phyloP scores from a whole-genome alignment of 768 basidiomycete species.

The Gelatoporia subvermispora region DNA sequence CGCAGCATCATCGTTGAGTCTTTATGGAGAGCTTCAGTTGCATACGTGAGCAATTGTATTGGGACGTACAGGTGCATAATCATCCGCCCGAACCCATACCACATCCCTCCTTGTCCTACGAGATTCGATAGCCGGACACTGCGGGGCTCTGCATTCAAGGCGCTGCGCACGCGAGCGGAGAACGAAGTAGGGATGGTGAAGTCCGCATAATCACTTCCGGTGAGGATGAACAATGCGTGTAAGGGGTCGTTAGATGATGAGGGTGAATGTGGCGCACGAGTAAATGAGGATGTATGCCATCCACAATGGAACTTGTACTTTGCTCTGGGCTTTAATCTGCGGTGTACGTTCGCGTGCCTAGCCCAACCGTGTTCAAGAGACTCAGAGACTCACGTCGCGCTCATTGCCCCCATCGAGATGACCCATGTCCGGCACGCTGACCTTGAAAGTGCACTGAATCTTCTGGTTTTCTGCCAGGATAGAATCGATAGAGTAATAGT shows the following conservation, averaged over 20 bases:
- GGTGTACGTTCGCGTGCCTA: background rate
- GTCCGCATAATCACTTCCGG: constrained; percentile 77
- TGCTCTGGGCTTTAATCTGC: constrained; percentile 74
- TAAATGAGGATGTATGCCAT: constrained; percentile 81
- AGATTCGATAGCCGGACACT: constrained; percentile 80
- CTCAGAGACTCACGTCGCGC: constrained; percentile 55
- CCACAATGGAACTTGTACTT: constrained; percentile 87
- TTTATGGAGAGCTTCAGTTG: constrained; percentile 23
- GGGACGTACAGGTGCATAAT: constrained; percentile 73
- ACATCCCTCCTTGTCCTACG: constrained; percentile 82
- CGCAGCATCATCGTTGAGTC: constrained; percentile 72
- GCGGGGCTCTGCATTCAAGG: constrained; percentile 82
- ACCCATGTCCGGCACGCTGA: constrained; percentile 80
- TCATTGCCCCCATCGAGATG: constrained; percentile 86
- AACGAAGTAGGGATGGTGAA: constrained; percentile 82
- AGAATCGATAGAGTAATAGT: constrained; percentile 89
- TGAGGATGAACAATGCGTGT: background rate
- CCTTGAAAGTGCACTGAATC: constrained; percentile 89
- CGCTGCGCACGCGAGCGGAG: constrained; percentile 71
- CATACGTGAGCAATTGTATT: background rate
- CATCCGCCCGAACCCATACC: constrained; percentile 90
- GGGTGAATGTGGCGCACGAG: constrained; percentile 43
- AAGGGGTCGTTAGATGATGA: background rate
- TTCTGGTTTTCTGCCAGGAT: constrained; percentile 94
- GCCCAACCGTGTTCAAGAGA: background rate